Conservation (phyloP, 371 early-diverging fungal genomes). For the Mortierella sp. region DNA sequence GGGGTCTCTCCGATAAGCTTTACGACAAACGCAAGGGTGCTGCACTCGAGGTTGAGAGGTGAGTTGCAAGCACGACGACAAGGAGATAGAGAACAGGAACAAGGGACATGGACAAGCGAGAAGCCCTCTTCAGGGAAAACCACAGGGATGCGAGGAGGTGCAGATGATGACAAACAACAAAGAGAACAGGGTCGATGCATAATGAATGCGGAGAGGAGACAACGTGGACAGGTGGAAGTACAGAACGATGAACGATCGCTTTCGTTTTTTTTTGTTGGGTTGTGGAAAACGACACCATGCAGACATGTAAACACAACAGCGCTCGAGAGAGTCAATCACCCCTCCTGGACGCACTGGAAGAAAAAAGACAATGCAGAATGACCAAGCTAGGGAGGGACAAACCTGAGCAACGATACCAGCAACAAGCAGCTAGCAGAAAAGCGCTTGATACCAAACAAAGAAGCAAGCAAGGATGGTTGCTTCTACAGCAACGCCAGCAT, state of each 20-base stretch:
- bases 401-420: no score
- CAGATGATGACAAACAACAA: neutral
- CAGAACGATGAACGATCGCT: neutral
- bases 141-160: neutral
- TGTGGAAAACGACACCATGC: no score
- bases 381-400: no score
- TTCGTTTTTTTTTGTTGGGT: no score
- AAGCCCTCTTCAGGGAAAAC: neutral
- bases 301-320: no score
- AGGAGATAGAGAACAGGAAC: neutral
- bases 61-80: constrained; percentile 1
- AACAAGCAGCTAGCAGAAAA: no score
- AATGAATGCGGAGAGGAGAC: neutral
- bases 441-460: no score
- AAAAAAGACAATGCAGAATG: no score
- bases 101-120: neutral
- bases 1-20: constrained; percentile 85
- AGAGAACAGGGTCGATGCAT: neutral
- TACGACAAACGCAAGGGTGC: constrained; percentile 93
- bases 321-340: no score
- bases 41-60: constrained; percentile 91
- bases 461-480: no score
- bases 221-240: neutral
- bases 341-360: no score
- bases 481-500: neutral